Percentiles rank a stretch among this genome's conserved stretches.
These are phyloP conservation scores for Paspalum vaginatum DNA, from an alignment of 176 grass and related monocot genomes.

Conservation along the genomic window DNA sequence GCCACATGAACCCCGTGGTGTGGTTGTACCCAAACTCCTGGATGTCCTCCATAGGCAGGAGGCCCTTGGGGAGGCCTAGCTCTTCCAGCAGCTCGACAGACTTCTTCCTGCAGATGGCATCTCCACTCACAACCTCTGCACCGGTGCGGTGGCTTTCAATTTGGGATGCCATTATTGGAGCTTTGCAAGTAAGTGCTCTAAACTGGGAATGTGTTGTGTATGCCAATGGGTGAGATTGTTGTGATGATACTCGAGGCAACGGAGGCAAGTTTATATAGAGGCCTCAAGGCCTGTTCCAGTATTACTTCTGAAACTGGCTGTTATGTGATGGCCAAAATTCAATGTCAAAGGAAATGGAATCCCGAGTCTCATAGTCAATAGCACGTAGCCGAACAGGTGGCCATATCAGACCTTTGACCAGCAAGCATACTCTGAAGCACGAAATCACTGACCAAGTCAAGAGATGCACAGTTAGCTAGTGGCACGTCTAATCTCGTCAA, in stretches of 20 bases:
- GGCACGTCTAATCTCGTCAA: too few species aligned
- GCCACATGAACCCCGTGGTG: too few species aligned
- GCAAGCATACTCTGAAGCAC: background rate
- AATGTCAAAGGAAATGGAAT: background rate
- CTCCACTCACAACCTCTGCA: background rate
- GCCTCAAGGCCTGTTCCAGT: too few species aligned
- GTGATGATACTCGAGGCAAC: background rate
- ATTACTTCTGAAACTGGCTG: too few species aligned
- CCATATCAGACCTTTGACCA: background rate
- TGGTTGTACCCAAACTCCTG: too few species aligned
- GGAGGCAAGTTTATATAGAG: background rate
- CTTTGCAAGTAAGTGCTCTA: too few species aligned
- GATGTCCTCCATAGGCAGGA: background rate
- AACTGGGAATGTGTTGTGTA: too few species aligned
- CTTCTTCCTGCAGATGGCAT: constrained; percentile 31
- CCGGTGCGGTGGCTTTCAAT: constrained; percentile 12
- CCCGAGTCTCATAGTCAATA: background rate
- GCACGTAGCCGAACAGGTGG: background rate
- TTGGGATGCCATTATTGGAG: background rate
- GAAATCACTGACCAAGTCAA: background rate
- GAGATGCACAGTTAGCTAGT: background rate
- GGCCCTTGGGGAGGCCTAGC: background rate
- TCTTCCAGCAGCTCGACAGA: background rate
- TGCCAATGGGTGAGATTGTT: background rate
- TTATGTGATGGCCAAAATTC: too few species aligned